These are phyloP conservation scores for Juglanconis juglandina DNA, from an alignment of 2,329 filamentous ascomycete genomes.

Conservation along the genomic window DNA sequence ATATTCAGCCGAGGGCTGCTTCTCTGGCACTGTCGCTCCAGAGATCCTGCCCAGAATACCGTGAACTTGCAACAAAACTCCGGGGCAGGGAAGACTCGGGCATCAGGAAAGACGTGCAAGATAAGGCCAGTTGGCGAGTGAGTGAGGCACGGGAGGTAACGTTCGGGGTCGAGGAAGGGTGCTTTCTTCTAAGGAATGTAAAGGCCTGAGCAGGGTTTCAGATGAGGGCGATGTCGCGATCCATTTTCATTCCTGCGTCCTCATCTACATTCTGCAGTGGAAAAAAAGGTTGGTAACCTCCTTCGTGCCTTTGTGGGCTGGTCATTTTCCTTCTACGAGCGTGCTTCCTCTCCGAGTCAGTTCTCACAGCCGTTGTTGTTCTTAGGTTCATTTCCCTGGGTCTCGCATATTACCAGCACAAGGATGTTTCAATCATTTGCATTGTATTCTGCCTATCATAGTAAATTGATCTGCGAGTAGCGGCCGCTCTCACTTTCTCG, in stretches of 20 bases:
- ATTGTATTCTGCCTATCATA: constrained; percentile 15
- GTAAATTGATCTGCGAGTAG: neutral
- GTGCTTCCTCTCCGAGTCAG: neutral
- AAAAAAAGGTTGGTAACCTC: too few species aligned
- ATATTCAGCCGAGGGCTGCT: too few species aligned
- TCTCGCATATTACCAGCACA: neutral
- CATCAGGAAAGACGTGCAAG: neutral
- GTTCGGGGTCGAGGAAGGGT: neutral
- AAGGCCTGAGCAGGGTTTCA: too few species aligned
- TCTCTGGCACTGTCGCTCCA: too few species aligned
- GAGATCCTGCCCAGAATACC: too few species aligned
- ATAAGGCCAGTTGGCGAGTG: neutral
- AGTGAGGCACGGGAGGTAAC: neutral
- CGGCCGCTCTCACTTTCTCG: neutral
- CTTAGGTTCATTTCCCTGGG: neutral
- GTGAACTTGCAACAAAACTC: too few species aligned
- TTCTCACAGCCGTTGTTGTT: neutral
- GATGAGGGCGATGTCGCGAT: too few species aligned
- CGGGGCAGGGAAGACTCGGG: too few species aligned
- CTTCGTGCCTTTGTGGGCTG: too few species aligned
- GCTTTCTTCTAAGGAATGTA: neutral
- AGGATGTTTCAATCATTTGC: constrained; percentile 11
- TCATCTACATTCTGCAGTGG: too few species aligned
- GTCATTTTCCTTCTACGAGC: neutral
- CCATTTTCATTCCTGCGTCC: too few species aligned